Conservation (phyloP, 2,329 filamentous ascomycete genomes). For the Monosporascus sp. region DNA sequence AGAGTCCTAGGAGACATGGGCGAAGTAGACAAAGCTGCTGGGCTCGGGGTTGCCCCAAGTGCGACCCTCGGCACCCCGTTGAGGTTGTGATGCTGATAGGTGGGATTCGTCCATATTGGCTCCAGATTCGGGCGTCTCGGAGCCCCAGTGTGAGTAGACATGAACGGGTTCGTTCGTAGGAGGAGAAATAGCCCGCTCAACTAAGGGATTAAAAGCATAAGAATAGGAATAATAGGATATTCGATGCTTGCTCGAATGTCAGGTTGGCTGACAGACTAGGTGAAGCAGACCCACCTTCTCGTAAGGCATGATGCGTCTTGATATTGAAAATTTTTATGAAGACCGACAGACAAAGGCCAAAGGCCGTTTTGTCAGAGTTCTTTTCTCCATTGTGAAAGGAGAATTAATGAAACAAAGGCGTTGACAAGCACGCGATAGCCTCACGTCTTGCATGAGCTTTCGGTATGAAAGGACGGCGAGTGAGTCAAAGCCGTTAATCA, state of each 20-base stretch:
- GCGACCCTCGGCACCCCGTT: slow-evolving; percentile 16
- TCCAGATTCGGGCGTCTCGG: slow-evolving; percentile 28
- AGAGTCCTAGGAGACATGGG: slow-evolving; percentile 25
- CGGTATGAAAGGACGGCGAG: slow-evolving; percentile 2
- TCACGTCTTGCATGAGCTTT: too few relatives aligned
- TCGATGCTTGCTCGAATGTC: neutral
- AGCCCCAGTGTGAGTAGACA: slow-evolving; percentile 25
- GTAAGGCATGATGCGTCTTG: neutral
- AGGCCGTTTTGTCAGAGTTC: slow-evolving; percentile 11
- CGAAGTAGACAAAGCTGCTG: slow-evolving; percentile 22
- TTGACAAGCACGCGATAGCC: too few relatives aligned
- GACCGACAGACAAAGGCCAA: slow-evolving; percentile 3
- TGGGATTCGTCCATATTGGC: slow-evolving; percentile 28
- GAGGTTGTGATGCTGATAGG: slow-evolving; percentile 15
- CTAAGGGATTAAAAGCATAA: neutral
- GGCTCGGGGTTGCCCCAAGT: slow-evolving; percentile 19
- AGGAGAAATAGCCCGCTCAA: slow-evolving; percentile 3
- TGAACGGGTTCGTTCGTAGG: slow-evolving; percentile 1
- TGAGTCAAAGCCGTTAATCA: slow-evolving; percentile 15
- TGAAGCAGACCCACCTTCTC: neutral
- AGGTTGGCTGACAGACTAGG: slow-evolving; percentile 1
- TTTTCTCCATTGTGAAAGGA: slow-evolving; percentile 12
- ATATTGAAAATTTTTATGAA: slow-evolving; percentile 12
- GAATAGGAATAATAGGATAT: neutral
- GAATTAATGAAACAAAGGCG: neutral